Evolutionary conservation across 169 alveolate genomes (phyloP).

Genomic region (Ichthyophthirius multifiliis): DNA sequence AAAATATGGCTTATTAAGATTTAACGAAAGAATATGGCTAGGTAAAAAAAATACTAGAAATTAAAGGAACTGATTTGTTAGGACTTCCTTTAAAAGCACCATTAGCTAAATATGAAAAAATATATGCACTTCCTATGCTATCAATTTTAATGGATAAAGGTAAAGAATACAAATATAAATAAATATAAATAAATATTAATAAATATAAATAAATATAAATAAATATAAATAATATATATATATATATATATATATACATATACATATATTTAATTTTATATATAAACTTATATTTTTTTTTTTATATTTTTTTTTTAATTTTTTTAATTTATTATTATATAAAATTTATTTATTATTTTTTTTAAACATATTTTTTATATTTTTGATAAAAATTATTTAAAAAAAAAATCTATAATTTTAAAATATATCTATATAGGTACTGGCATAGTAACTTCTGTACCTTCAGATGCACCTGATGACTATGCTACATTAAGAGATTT

Average conservation of each 20-base stretch:
- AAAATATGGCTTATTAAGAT: constrained; percentile 85
- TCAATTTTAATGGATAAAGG: constrained; percentile 96
- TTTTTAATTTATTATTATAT: not conserved
- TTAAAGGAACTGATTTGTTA: constrained; percentile 90
- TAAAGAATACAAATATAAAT: no score
- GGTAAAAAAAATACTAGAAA: constrained; percentile 47
- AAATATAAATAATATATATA: no score
- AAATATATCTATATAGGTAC: no score
- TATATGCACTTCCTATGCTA: constrained; percentile 97
- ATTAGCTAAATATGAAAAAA: constrained; percentile 85
- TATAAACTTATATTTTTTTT: not conserved
- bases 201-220: no score
- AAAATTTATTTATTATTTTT: not conserved
- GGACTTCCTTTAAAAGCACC: constrained; percentile 95
- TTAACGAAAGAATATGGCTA: constrained; percentile 64
- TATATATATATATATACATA: not conserved
- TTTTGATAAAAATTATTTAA: no score
- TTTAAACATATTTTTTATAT: not conserved
- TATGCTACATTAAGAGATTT: constrained; percentile 94
- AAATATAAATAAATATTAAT: no score
- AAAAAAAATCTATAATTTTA: no score
- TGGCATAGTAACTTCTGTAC: constrained; percentile 98
- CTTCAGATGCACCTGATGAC: constrained; percentile 99
- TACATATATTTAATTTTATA: not conserved
- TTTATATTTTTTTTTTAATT: not conserved